phyloP scores from a whole-genome alignment of 2,329 filamentous ascomycete species.

The Colletotrichum spaethianum region DNA sequence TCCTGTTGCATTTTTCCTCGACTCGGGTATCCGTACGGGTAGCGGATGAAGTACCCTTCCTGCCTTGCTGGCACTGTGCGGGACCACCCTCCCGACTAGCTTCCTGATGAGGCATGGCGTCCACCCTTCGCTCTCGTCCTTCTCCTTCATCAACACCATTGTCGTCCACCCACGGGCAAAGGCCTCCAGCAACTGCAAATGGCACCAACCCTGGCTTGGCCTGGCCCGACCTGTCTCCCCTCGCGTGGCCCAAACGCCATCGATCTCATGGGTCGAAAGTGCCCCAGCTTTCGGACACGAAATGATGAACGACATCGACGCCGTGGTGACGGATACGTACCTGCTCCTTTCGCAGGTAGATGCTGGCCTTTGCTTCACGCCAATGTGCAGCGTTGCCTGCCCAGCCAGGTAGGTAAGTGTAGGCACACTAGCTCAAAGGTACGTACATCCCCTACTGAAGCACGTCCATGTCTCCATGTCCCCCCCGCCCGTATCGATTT shows the following conservation, averaged over 20 bases:
- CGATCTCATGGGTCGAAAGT: background rate
- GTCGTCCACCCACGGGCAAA: background rate
- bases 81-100: background rate
- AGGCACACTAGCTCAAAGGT: too few species aligned
- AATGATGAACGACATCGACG: conserved; percentile 4
- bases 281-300: background rate
- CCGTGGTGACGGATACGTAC: conserved; percentile 1
- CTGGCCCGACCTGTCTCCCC: background rate
- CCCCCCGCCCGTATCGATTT: conserved; percentile 36
- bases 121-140: conserved; percentile 7
- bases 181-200: background rate
- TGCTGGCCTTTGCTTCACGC: conserved; percentile 24
- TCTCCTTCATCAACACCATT: background rate
- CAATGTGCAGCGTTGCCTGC: conserved; percentile 32
- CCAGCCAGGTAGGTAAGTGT: conserved; percentile 20
- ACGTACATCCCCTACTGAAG: conserved; percentile 29
- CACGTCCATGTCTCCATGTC: conserved; percentile 25
- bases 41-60: conserved; percentile 31
- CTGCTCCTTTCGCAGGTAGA: conserved; percentile 10
- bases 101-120: conserved; percentile 26
- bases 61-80: conserved; percentile 17
- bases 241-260: conserved; percentile 17
- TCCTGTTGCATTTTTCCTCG: conserved; percentile 28
- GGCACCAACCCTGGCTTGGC: background rate
- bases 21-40: conserved; percentile 24